These are phyloP conservation scores for Discostella stelligeroides DNA, from an alignment of 108 stramenopile species.

Conservation along the genomic window DNA sequence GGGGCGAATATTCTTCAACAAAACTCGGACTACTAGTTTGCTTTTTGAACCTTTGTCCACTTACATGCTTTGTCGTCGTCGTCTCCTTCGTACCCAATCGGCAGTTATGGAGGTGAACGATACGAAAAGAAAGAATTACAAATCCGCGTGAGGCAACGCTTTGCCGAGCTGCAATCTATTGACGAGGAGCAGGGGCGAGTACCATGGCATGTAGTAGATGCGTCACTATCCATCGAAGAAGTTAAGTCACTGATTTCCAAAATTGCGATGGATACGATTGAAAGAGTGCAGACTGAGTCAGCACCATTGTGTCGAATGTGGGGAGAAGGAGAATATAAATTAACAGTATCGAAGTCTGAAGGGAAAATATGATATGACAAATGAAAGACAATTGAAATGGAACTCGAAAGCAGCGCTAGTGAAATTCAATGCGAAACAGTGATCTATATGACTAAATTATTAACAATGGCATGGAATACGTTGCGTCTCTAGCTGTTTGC, in stretches of 20 bases:
- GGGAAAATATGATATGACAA: background rate
- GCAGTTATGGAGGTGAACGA: slow-evolving; percentile 82
- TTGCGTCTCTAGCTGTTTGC: background rate
- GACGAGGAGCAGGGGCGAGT: slow-evolving; percentile 64
- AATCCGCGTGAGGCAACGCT: slow-evolving; percentile 78
- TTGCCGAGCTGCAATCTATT: slow-evolving; percentile 67
- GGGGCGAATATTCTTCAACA: slow-evolving; percentile 35
- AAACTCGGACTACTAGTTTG: too few species aligned
- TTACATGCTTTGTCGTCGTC: slow-evolving; percentile 18
- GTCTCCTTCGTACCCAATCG: slow-evolving; percentile 5
- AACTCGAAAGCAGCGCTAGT: background rate
- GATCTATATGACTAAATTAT: too few species aligned
- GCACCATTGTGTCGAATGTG: slow-evolving; percentile 59
- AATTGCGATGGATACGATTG: slow-evolving; percentile 65
- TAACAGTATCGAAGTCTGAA: slow-evolving; percentile 16
- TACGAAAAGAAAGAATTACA: slow-evolving; percentile 89
- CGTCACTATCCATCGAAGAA: slow-evolving; percentile 76
- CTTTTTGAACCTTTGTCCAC: too few species aligned
- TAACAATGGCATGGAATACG: background rate
- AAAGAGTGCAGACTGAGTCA: slow-evolving; percentile 43
- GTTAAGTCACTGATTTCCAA: slow-evolving; percentile 65
- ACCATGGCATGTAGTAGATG: slow-evolving; percentile 83
- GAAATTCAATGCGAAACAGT: too few species aligned
- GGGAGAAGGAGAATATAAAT: slow-evolving; percentile 54
- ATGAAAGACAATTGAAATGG: slow-evolving; percentile 26